Base-by-base conservation (phyloP, 768 basidiomycete species). In the Phanerochaete carnosa region DNA sequence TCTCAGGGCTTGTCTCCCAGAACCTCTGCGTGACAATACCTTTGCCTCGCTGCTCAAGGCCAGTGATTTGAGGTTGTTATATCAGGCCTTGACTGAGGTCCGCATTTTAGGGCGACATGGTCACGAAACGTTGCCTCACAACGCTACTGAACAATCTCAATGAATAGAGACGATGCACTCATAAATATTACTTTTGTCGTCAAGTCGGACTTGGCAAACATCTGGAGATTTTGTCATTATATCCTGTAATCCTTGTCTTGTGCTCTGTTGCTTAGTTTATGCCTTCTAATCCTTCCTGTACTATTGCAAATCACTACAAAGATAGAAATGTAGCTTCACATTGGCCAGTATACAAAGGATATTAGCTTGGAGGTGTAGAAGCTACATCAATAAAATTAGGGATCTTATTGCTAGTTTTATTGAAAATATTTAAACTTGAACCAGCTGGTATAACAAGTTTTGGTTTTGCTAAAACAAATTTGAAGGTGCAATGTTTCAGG, bases 111-210 rank as follows among this genome's bases (percentile, higher is more conserved):
- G 95, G 95, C 52, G 97, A 99, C 69, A 94, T 96, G 88, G 97
- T 98, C 65, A 99, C 97, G 28, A 96, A 95, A 78, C 84, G 94
- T 68, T 95, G 94, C 74, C 80, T 96, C 61, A 91, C 92, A 50
- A 95, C 93, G 32, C 81, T 96, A 32, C 81, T 95, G 61, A 90
- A 93, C 74, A 95, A 96, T 73, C 79, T 96, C 64, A 88, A 87
- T 64, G 90, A 92, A 26, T 64, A n/a, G n/a, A n/a, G n/a, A n/a
- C n/a, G 53, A 55, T 5, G 45, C 12, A 13, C 16, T 29, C 7
- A 19, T 46, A 7, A 46, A 35, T 13, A 35, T 25, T 45, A 43
- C 19, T 39, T 26, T 43, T 56, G 45, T 37, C 55, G n/a, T 16
- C 45, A 56, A 35, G 37, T 30, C 25, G 56, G 33, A 49, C 45